phyloP scores from a whole-genome alignment of 257 asterid species.

The Solanum pimpinellifolium region DNA sequence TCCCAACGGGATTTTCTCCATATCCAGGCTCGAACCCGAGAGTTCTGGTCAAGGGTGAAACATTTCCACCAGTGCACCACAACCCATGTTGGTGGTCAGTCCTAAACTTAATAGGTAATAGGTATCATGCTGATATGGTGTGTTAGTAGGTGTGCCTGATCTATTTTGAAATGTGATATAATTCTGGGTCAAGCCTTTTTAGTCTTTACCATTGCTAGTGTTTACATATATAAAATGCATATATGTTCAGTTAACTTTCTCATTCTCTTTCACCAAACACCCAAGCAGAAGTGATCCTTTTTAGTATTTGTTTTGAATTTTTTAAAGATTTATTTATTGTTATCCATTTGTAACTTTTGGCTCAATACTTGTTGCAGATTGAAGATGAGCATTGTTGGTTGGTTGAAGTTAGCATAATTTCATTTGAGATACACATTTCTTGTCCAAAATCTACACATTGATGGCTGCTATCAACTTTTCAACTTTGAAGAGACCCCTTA shows the following conservation, averaged over 20 bases:
- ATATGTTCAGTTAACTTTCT: background rate
- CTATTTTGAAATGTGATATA: background rate
- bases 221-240: background rate
- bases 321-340: background rate
- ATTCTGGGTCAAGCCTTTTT: background rate
- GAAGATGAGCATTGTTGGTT: background rate
- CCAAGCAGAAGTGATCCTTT: background rate
- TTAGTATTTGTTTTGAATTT: background rate
- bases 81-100: no score
- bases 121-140: background rate
- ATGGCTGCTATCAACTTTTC: slow-evolving; percentile 15
- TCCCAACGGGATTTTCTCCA: background rate
- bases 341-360: background rate
- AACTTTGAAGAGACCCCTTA: background rate
- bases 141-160: background rate
- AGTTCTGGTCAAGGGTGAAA: no score
- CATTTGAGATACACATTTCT: background rate
- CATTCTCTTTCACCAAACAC: background rate
- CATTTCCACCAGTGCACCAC: no score
- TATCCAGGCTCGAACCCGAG: no score
- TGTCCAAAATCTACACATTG: background rate
- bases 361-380: background rate
- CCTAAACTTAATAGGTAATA: background rate
- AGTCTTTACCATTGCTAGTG: background rate
- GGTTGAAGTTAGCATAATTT: background rate